Percentiles rank a stretch among this genome's conserved stretches.
These are phyloP conservation scores for Exutisphaerella laricina DNA, from an alignment of 2,329 filamentous ascomycete genomes.

Conservation along the genomic window DNA sequence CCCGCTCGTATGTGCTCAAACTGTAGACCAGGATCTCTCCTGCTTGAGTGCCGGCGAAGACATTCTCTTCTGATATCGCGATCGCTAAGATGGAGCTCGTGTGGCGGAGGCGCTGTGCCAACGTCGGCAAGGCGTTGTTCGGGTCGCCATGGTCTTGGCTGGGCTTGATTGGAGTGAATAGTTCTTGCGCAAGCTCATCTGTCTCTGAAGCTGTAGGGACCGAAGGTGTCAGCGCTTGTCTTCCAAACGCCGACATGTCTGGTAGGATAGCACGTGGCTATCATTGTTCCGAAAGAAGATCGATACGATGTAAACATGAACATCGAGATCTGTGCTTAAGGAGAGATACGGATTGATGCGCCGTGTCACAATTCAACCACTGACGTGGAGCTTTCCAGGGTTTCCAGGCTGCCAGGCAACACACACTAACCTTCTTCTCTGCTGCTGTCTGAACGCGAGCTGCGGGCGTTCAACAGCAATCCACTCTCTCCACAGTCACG, in stretches of 20 bases:
- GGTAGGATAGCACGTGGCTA: conserved; percentile 1
- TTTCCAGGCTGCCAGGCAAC: no score
- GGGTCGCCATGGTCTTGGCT: conserved; percentile 24
- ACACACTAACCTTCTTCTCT: no score
- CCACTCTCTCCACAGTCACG: no score
- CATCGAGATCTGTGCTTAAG: no score
- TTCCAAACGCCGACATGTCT: conserved; percentile 14
- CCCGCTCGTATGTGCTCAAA: conserved; percentile 77
- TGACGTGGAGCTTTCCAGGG: no score
- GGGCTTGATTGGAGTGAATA: conserved; percentile 14
- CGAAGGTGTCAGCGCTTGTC: conserved; percentile 17
- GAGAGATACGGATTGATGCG: neutral
- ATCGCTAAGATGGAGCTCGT: conserved; percentile 76
- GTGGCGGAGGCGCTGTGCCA: conserved; percentile 70
- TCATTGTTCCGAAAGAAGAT: neutral
- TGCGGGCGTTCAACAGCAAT: no score
- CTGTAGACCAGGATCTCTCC: conserved; percentile 92
- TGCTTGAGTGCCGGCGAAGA: conserved; percentile 89
- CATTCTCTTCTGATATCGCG: conserved; percentile 69
- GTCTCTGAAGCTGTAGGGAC: conserved; percentile 16
- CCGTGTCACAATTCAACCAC: conserved; percentile 2
- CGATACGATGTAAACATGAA: neutral
- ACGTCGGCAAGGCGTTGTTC: conserved; percentile 47
- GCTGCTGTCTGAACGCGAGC: no score
- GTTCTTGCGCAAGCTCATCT: conserved; percentile 8